These are phyloP conservation scores for Scheffersomyces cryptocercus DNA, from an alignment of 1,139 yeast species.

Conservation along the genomic window DNA sequence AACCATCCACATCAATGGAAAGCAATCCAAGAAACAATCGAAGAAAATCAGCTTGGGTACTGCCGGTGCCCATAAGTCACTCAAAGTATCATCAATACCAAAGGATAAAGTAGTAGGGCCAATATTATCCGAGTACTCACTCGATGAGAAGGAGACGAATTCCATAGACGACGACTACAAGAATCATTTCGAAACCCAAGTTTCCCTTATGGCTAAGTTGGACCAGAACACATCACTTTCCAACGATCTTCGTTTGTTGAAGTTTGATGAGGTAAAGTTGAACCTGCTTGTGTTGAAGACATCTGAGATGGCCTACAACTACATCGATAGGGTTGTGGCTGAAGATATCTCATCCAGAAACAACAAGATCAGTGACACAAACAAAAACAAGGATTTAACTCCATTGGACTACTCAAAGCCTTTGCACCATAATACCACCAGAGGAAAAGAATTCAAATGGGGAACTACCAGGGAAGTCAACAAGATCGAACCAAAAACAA, in stretches of 20 bases:
- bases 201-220: slow-evolving; percentile 27
- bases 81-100: too few species aligned
- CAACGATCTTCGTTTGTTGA: slow-evolving; percentile 27
- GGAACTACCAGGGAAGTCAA: slow-evolving; percentile 29
- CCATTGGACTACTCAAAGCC: slow-evolving; percentile 16
- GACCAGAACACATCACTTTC: slow-evolving; percentile 30
- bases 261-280: slow-evolving; percentile 29
- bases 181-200: slow-evolving; percentile 25
- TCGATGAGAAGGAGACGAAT: background rate
- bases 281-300: slow-evolving; percentile 26
- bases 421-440: slow-evolving; percentile 21
- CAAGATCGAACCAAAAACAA: slow-evolving; percentile 16
- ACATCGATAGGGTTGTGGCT: slow-evolving; percentile 38
- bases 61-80: too few species aligned
- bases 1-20: background rate
- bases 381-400: slow-evolving; percentile 17
- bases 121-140: slow-evolving; percentile 1
- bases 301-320: slow-evolving; percentile 30
- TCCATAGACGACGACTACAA: slow-evolving; percentile 11
- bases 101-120: slow-evolving; percentile 2
- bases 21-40: background rate
- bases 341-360: slow-evolving; percentile 33
- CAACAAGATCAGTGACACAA: slow-evolving; percentile 19
- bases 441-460: slow-evolving; percentile 34
- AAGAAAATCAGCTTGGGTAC: background rate